Conservation (phyloP, 345 rosid species). For the Rhodamnia rubescens region DNA sequence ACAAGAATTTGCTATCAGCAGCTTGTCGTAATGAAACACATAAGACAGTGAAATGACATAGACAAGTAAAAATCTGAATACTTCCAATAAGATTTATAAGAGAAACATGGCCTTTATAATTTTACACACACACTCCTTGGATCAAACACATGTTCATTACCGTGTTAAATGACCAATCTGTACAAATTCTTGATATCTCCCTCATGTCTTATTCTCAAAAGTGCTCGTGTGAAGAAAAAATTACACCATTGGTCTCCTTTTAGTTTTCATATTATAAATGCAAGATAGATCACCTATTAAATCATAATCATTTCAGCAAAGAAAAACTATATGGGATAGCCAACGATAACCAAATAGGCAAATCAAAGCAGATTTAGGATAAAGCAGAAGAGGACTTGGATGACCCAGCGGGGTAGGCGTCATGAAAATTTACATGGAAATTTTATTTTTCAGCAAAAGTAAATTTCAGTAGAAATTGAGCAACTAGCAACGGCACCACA, state of each 20-base stretch:
- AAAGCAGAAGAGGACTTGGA: background rate
- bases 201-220: background rate
- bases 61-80: background rate
- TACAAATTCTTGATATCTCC: background rate
- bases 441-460: background rate
- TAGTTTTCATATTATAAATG: background rate
- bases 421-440: background rate
- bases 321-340: background rate
- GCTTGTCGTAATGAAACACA: background rate
- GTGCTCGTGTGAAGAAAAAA: background rate
- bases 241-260: background rate
- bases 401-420: background rate
- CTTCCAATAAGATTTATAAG: background rate
- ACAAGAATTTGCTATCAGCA: background rate
- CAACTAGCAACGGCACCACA: background rate
- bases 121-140: background rate
- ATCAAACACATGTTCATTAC: background rate
- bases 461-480: background rate
- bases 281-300: background rate
- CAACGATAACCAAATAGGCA: background rate
- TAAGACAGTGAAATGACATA: background rate
- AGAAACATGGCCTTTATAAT: background rate
- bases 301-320: background rate
- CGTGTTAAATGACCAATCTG: background rate
- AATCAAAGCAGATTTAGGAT: background rate